Conservation (phyloP, 305 asterid species). For the Fraxinus floribunda region DNA sequence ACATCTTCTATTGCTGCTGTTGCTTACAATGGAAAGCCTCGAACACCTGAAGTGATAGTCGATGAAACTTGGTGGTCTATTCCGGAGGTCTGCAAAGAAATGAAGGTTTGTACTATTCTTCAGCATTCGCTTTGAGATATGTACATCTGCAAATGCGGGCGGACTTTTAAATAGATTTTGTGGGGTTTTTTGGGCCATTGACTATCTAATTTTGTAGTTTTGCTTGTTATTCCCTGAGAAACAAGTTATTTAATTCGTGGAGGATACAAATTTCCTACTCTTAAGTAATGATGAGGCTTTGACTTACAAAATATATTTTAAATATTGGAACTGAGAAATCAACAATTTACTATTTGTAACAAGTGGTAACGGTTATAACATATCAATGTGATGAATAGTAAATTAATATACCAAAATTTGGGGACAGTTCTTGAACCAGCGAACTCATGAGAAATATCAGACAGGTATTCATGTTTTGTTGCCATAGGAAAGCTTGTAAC, state of each 20-base stretch:
- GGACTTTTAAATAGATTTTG: neutral
- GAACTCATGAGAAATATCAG: neutral
- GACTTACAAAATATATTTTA: neutral
- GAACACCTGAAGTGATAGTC: conserved; percentile 49
- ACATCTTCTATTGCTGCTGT: conserved; percentile 55
- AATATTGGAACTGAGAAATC: neutral
- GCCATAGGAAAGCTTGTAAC: neutral
- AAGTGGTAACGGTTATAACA: neutral
- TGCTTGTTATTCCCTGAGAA: neutral
- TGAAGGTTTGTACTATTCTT: conserved; percentile 26
- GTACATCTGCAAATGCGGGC: neutral
- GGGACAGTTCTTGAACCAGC: neutral
- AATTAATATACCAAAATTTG: neutral
- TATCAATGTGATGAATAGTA: neutral
- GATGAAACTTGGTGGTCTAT: conserved; percentile 64
- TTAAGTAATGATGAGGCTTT: neutral
- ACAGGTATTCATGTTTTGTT: neutral
- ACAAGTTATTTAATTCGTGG: neutral
- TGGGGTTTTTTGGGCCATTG: neutral
- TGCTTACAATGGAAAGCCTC: conserved; percentile 43
- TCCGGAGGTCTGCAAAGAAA: conserved; percentile 45
- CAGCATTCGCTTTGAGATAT: neutral
- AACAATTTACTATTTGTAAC: neutral
- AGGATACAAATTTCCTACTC: neutral
- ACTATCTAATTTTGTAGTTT: neutral